Conservation (phyloP, 2,329 filamentous ascomycete genomes). For the Bimuria novae-zelandiae region DNA sequence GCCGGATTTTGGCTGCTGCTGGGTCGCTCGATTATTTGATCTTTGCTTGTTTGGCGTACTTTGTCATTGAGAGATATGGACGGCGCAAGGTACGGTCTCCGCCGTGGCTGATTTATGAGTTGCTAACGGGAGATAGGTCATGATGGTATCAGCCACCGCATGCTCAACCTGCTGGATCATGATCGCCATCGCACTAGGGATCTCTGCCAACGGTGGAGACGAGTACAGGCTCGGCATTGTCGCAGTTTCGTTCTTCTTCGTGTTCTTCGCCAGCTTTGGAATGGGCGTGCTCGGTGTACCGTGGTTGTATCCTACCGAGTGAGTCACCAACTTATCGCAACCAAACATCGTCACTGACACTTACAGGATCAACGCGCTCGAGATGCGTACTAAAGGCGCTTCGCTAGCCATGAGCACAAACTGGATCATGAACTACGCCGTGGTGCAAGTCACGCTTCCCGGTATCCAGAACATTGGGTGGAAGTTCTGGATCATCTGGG, state of each 20-base stretch:
- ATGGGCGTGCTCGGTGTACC: slow-evolving; percentile 43
- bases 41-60: slow-evolving; percentile 50
- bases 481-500: slow-evolving; percentile 61
- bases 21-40: slow-evolving; percentile 54
- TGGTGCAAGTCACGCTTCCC: slow-evolving; percentile 40
- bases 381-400: slow-evolving; percentile 43
- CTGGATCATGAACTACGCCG: slow-evolving; percentile 41
- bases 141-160: slow-evolving; percentile 55
- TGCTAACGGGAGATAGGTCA: slow-evolving; percentile 35
- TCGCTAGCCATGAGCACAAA: slow-evolving; percentile 40
- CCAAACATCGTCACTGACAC: neutral
- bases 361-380: slow-evolving; percentile 37
- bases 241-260: slow-evolving; percentile 52
- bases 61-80: slow-evolving; percentile 55
- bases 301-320: slow-evolving; percentile 43
- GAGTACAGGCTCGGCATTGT: slow-evolving; percentile 53
- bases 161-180: slow-evolving; percentile 56
- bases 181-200: slow-evolving; percentile 52
- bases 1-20: slow-evolving; percentile 47
- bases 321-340: neutral
- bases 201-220: slow-evolving; percentile 49
- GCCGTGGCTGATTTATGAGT: neutral
- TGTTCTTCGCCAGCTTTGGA: slow-evolving; percentile 43
- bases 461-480: slow-evolving; percentile 53
- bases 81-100: slow-evolving; percentile 41